Conservation (phyloP, 371 early-diverging fungal genomes). For the Circinella umbellata region DNA sequence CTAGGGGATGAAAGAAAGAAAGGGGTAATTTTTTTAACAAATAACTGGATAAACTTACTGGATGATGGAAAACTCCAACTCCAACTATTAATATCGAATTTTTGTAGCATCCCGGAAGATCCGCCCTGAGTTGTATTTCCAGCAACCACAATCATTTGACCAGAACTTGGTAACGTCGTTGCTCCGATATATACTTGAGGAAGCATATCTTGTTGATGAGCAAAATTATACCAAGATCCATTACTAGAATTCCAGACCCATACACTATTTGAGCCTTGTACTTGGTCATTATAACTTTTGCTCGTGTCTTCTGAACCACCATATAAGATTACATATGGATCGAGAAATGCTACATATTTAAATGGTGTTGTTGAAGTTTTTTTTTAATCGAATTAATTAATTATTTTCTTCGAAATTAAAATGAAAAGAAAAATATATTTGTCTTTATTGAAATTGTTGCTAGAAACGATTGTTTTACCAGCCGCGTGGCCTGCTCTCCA, state of each 20-base stretch:
- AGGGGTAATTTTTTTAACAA: not conserved
- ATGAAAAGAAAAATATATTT: too few relatives aligned
- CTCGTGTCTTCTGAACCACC: constrained; percentile 29
- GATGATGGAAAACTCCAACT: constrained; percentile 51
- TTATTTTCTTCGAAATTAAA: not conserved
- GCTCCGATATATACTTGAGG: constrained; percentile 45
- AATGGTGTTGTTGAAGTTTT: not conserved
- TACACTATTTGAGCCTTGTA: constrained; percentile 35
- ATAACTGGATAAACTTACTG: constrained; percentile 28
- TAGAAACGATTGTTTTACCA: constrained; percentile 26
- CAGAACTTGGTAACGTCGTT: constrained; percentile 38
- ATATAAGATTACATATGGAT: constrained; percentile 13
- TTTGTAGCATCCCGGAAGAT: constrained; percentile 39
- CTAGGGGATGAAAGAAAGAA: constrained; percentile 2
- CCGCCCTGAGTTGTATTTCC: constrained; percentile 43
- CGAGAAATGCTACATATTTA: constrained; percentile 11
- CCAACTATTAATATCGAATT: constrained; percentile 51
- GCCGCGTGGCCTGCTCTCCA: constrained; percentile 59
- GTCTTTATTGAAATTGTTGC: too few relatives aligned
- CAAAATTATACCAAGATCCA: constrained; percentile 47
- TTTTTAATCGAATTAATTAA: not conserved
- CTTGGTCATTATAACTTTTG: constrained; percentile 15
- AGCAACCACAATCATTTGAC: constrained; percentile 41
- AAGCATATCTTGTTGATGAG: constrained; percentile 20
- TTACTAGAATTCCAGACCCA: constrained; percentile 53